These are phyloP conservation scores for Suillus plorans DNA, from an alignment of 768 basidiomycete species.

Conservation along the genomic window DNA sequence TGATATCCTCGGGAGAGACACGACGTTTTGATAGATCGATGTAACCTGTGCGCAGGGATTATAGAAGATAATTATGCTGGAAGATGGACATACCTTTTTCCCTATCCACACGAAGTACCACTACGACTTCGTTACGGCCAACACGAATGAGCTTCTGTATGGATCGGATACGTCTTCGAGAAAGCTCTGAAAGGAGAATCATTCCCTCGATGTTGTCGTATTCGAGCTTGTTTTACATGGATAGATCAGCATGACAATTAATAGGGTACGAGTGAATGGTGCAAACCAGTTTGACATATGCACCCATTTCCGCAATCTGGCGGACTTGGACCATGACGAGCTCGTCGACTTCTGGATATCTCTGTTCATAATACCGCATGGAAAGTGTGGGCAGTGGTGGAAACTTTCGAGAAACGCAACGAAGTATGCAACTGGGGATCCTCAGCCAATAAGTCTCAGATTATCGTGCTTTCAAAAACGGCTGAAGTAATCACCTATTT, in stretches of 20 bases:
- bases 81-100: slow-evolving; percentile 76
- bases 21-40: slow-evolving; percentile 98
- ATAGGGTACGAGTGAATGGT: background rate
- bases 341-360: slow-evolving; percentile 95
- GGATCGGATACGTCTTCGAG: slow-evolving; percentile 90
- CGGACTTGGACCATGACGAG: slow-evolving; percentile 99
- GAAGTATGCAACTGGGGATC: background rate
- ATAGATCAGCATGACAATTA: background rate
- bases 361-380: slow-evolving; percentile 93
- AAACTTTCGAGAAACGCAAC: background rate
- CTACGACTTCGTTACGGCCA: slow-evolving; percentile 97
- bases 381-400: background rate
- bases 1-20: slow-evolving; percentile 96
- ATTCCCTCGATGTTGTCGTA: slow-evolving; percentile 99
- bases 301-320: slow-evolving; percentile 99
- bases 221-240: slow-evolving; percentile 64
- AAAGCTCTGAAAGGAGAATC: slow-evolving; percentile 98
- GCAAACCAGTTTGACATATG: slow-evolving; percentile 94
- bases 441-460: background rate
- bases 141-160: slow-evolving; percentile 98
- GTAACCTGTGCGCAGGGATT: slow-evolving; percentile 61
- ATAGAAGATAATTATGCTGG: background rate
- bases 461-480: background rate
- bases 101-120: slow-evolving; percentile 96
- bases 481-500: background rate